Conservation (phyloP, 1,284 basidiomycete species). For the Apiotrichum porosum region DNA sequence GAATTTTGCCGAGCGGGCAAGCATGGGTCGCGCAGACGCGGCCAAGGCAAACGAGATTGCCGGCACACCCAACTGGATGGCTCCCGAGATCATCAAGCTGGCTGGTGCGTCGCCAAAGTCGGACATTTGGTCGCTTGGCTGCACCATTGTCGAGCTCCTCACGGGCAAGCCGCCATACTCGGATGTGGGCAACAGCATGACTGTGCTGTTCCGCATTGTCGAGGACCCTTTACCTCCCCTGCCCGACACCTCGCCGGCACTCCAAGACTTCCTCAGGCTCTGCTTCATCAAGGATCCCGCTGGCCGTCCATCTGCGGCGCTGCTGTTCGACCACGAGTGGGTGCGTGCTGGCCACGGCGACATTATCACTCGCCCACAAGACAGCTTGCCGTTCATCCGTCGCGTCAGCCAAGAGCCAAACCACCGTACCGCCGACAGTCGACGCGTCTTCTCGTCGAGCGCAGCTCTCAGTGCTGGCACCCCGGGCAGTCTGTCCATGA, state of each 20-base stretch:
- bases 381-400: constrained; percentile 87
- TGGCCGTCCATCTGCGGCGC: constrained; percentile 71
- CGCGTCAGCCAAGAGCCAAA: constrained; percentile 70
- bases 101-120: constrained; percentile 55
- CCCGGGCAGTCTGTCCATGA: not conserved
- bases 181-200: constrained; percentile 78
- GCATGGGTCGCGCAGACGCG: constrained; percentile 24
- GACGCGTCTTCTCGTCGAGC: constrained; percentile 31
- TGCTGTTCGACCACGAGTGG: constrained; percentile 86
- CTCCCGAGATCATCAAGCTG: constrained; percentile 84
- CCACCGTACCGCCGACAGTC: constrained; percentile 63
- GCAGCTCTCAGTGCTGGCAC: no score
- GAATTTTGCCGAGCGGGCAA: constrained; percentile 62
- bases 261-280: constrained; percentile 69
- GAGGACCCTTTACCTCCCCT: constrained; percentile 83
- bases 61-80: constrained; percentile 98
- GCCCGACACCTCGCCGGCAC: constrained; percentile 67
- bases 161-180: constrained; percentile 88
- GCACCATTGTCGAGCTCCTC: constrained; percentile 87
- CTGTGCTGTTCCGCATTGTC: constrained; percentile 95
- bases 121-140: constrained; percentile 82
- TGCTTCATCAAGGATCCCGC: constrained; percentile 87
- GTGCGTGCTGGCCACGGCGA: constrained; percentile 49
- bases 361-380: constrained; percentile 61
- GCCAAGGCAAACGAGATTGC: constrained; percentile 54